Conservation (phyloP, 805 yeast species). For the Saccharomycopsis babjevae region DNA sequence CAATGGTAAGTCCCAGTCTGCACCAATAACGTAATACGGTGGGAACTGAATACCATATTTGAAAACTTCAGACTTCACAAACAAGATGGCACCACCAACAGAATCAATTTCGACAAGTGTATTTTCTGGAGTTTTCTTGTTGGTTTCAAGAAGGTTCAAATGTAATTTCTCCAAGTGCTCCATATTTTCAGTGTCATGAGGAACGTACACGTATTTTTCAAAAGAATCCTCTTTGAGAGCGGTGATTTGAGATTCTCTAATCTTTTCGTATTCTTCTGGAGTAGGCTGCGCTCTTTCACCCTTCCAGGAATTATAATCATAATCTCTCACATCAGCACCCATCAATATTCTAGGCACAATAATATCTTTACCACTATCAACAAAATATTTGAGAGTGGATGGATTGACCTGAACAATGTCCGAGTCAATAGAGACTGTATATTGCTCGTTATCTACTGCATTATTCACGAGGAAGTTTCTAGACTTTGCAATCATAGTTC, state of each 20-base stretch:
- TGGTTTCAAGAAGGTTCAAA: conserved; percentile 13
- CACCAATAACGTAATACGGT: conserved; percentile 32
- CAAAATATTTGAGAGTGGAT: conserved; percentile 22
- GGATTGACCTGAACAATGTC: conserved; percentile 23
- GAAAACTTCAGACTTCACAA: conserved; percentile 33
- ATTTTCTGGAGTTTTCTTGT: conserved; percentile 9
- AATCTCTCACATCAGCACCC: conserved; percentile 23
- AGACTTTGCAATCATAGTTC: conserved; percentile 24
- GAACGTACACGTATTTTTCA: conserved; percentile 22
- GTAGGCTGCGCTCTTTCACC: conserved; percentile 26
- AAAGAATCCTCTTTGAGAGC: conserved; percentile 21
- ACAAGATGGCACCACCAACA: conserved; percentile 44
- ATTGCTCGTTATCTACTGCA: conserved; percentile 23
- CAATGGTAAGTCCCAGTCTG: conserved; percentile 28
- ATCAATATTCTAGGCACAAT: conserved; percentile 25
- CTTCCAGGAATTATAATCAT: conserved; percentile 30
- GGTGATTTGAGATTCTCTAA: conserved; percentile 21
- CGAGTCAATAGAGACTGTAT: conserved; percentile 26
- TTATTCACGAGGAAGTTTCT: conserved; percentile 24
- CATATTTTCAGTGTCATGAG: conserved; percentile 20
- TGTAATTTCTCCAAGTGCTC: conserved; percentile 21
- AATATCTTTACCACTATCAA: conserved; percentile 24
- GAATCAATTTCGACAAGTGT: conserved; percentile 28
- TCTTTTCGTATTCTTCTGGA: conserved; percentile 17
- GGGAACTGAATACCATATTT: conserved; percentile 36